Base-by-base conservation (phyloP, 192 early-diverging fungal species). In the Entomortierella lignicola region DNA sequence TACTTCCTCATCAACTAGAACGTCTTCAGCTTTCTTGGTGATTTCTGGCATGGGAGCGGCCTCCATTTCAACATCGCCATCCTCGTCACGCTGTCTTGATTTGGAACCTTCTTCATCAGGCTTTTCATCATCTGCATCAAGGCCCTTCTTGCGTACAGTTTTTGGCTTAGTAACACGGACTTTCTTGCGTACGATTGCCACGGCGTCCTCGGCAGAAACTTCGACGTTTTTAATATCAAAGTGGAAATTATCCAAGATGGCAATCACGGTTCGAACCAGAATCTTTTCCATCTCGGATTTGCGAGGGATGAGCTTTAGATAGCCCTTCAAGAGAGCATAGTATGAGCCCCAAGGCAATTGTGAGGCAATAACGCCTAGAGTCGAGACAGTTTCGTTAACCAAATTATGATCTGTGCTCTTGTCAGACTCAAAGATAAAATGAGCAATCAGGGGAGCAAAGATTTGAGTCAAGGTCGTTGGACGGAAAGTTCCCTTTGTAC, bases 231-330 rank as follows among this genome's bases (percentile, higher is more conserved):
- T 85, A 37, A 96, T 74, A 60, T 95, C 90, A 84, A 97, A 99
- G 80, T 98, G 95, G 88, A 99, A 98, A 48, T 83, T 87, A 58
- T 98, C 96, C 63, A 99, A 67, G 31, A 99, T 83, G 7, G 89
- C 82, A 61, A 94, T 90, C 12, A 97, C 84, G 10, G 93, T 81
- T n/a, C 95, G 85, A 52, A 95, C 91, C 54, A 95, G 81, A 7
- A 92, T 85, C 81, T 95, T 96, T 70, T 97, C 96, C 55, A 94
- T 83, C 30, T 87, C 84, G 12, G 91, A 84, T 52, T 89, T 84
- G 64, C 85, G 85, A 7, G 89, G 80, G 30, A 95, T 84, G 55
- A 90, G 60, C 27, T 82, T 85, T 48, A 98, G 68, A 55, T 95
- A 96, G 25, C 85, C 83, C 70, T 91, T 91, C 56, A 99, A 41